phyloP scores from a whole-genome alignment of 202 grass and related monocot species.

The Zizania palustris region DNA sequence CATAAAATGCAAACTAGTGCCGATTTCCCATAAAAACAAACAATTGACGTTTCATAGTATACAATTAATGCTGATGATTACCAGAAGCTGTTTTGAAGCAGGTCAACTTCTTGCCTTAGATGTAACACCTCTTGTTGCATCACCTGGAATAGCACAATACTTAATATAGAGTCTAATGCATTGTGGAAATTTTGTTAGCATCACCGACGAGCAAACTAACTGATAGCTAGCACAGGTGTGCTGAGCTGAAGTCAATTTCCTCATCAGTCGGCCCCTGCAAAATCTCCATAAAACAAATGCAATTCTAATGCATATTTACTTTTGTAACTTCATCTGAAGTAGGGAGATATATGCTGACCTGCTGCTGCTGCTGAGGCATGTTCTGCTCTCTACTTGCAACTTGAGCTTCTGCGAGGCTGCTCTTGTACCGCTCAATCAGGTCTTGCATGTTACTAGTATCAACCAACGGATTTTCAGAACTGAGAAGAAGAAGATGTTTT shows the following conservation, averaged over 20 bases:
- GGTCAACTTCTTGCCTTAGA: conserved; percentile 59
- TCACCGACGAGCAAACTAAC: background rate
- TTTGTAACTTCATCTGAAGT: conserved; percentile 11
- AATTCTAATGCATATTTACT: conserved; percentile 11
- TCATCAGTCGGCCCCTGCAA: background rate
- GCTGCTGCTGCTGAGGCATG: conserved; percentile 47
- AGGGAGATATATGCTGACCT: conserved; percentile 30
- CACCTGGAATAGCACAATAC: conserved; percentile 41
- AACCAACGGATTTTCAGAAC: background rate
- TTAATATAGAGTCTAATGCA: background rate
- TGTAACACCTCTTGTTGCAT: conserved; percentile 53
- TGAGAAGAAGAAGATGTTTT: background rate
- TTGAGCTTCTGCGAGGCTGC: conserved; percentile 41
- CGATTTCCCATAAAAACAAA: background rate
- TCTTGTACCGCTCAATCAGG: conserved; percentile 79
- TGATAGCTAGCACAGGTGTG: background rate
- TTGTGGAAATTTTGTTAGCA: background rate
- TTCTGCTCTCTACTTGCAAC: conserved; percentile 44
- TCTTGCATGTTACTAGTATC: conserved; percentile 68
- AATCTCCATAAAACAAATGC: conserved; percentile 1
- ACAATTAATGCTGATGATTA: conserved; percentile 32
- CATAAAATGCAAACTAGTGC: background rate
- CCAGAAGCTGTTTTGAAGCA: conserved; percentile 71
- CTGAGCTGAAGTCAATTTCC: conserved; percentile 14
- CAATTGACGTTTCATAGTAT: background rate